Base-by-base conservation (phyloP, 345 rosid species). In the Alliaria petiolata region DNA sequence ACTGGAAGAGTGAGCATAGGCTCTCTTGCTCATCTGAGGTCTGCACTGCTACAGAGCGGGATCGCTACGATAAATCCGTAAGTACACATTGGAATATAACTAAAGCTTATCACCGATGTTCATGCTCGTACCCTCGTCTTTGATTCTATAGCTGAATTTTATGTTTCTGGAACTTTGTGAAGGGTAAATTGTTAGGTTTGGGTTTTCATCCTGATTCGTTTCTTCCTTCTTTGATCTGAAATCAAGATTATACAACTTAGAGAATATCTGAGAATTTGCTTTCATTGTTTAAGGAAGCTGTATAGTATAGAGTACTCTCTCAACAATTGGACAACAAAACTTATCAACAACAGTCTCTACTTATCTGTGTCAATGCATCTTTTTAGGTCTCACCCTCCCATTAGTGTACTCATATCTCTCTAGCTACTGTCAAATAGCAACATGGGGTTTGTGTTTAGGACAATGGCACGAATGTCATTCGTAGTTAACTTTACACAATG, bases 1-100 rank as follows among this genome's bases (percentile, higher is more conserved):
- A 91, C 45, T 91, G 97, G 97, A 91, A 91, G 79, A 83, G 67
- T 59, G 97, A 91, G 76, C 95, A 89, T 83, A 87, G 93, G 12
- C 56, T 87, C 69, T 60, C 69, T 76, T 91, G 95, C 67, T 82
- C 88, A 10, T 83, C 91, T 20, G 97, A 89, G 69, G 81, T 64
- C 49, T 91, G 97, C 74, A 89, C 95, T 15, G 87, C 97, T 44
- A 70, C 97, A 20, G 95, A 89, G 75, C 74, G 95, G 36, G 97
- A 91, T 80, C 95, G 95, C 36, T 87, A 76, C 69, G 97, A 91
- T 81, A 91, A 85, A 82, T 44, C 93, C 31, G 97, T 91, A 62
- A 77, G 86, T 81, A 67, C 47, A 35, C 3, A 9, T 30, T 7
- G 5, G 1, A 17, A 35, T n/a, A 14, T 52, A 16, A 25, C 14